Percentiles rank a stretch among this genome's conserved stretches.
Evolutionary conservation across 2,329 filamentous ascomycete species (phyloP).

Genomic region (Alternaria alternata): DNA sequence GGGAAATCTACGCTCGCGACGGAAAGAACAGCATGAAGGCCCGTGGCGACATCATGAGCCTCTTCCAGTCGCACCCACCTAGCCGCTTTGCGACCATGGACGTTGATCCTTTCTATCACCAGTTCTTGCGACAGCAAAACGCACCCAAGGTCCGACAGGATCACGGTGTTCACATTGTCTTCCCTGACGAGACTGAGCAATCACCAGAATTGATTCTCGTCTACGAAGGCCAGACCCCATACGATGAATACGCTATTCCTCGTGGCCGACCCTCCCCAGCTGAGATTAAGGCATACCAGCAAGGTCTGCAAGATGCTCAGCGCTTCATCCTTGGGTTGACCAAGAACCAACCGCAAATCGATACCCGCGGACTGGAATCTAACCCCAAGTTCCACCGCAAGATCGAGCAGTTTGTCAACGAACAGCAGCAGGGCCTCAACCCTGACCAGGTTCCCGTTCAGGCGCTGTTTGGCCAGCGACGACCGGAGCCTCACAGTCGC

Average conservation of each 20-base stretch:
- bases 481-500: constrained; percentile 61
- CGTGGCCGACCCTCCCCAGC: constrained; percentile 63
- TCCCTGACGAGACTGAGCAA: constrained; percentile 69
- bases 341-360: constrained; percentile 63
- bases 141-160: constrained; percentile 70
- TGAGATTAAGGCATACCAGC: constrained; percentile 65
- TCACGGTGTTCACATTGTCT: constrained; percentile 75
- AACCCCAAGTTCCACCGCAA: constrained; percentile 70
- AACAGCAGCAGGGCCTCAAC: constrained; percentile 61
- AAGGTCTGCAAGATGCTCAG: constrained; percentile 66
- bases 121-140: constrained; percentile 72
- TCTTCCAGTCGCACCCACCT: constrained; percentile 78
- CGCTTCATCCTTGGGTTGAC: constrained; percentile 63
- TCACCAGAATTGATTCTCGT: constrained; percentile 74
- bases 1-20: constrained; percentile 89
- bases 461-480: constrained; percentile 58
- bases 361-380: constrained; percentile 62
- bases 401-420: constrained; percentile 66
- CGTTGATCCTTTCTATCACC: constrained; percentile 82
- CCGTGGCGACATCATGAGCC: constrained; percentile 75
- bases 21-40: constrained; percentile 82
- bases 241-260: constrained; percentile 62
- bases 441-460: constrained; percentile 65
- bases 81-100: constrained; percentile 71
- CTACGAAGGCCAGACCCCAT: constrained; percentile 71